Evolutionary conservation across 2,329 filamentous ascomycete species (phyloP).

Genomic region (Claviceps sp.): DNA sequence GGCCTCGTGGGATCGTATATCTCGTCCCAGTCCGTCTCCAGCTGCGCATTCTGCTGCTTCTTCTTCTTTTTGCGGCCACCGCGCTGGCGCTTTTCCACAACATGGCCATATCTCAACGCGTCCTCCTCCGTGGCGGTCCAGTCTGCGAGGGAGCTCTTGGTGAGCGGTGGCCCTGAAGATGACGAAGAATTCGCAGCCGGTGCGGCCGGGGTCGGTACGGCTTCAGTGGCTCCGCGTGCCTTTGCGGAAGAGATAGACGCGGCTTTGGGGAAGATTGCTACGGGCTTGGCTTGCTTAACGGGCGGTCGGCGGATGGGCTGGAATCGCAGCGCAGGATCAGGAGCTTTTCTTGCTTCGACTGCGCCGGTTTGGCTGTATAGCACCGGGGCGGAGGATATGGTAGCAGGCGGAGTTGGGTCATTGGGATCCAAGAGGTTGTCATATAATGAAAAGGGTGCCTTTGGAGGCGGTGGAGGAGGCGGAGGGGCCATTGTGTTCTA

Average conservation of each 20-base stretch:
- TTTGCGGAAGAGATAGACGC: conserved; percentile 19
- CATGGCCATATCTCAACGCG: conserved; percentile 54
- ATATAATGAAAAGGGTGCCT: conserved; percentile 58
- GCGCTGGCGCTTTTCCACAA: conserved; percentile 53
- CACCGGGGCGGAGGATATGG: conserved; percentile 66
- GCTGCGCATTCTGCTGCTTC: conserved; percentile 42
- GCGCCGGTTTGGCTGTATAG: conserved; percentile 49
- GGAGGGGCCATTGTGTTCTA: conserved; percentile 17
- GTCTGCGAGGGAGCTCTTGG: conserved; percentile 63
- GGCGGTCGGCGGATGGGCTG: conserved; percentile 75
- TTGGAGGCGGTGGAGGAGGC: conserved; percentile 26
- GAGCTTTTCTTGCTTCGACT: conserved; percentile 44
- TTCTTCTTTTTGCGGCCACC: conserved; percentile 71
- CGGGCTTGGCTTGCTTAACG: conserved; percentile 42
- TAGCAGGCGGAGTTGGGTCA: conserved; percentile 34
- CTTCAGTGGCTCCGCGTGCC: conserved; percentile 6
- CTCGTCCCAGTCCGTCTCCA: conserved; percentile 74
- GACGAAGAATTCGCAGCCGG: conserved; percentile 17
- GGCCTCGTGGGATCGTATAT: conserved; percentile 76
- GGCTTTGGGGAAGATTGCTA: conserved; percentile 41
- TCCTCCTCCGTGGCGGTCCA: conserved; percentile 71
- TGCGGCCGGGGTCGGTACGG: neutral
- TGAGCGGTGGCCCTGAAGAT: conserved; percentile 24
- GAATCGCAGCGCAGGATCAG: conserved; percentile 58
- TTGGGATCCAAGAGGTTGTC: conserved; percentile 64